phyloP scores from a whole-genome alignment of 768 basidiomycete species.

The Lactarius hengduanensis region DNA sequence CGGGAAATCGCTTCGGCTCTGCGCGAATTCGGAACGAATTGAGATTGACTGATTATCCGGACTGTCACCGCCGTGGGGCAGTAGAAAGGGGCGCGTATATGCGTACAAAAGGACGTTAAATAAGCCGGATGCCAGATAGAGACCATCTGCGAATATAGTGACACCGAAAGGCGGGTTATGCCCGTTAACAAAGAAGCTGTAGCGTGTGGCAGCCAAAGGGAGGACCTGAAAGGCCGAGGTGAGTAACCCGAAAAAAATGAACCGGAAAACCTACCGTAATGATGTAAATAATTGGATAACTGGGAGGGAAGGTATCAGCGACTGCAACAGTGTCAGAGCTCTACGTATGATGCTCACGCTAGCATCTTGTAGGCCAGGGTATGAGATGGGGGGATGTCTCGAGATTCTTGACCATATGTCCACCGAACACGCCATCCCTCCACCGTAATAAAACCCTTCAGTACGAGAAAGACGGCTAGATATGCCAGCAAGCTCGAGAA shows the following conservation, averaged over 20 bases:
- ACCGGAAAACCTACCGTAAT: slow-evolving; percentile 33
- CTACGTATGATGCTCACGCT: slow-evolving; percentile 39
- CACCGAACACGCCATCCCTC: slow-evolving; percentile 35
- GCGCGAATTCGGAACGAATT: not conserved
- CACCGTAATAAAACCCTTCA: slow-evolving; percentile 40
- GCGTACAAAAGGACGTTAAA: slow-evolving; percentile 44
- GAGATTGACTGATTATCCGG: not conserved
- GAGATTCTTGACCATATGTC: slow-evolving; percentile 23
- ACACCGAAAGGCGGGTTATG: slow-evolving; percentile 37
- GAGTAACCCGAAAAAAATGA: not conserved
- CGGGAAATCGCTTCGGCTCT: not conserved
- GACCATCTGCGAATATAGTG: slow-evolving; percentile 40
- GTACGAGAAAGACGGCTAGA: slow-evolving; percentile 44
- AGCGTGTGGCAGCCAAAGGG: slow-evolving; percentile 45
- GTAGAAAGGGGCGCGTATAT: slow-evolving; percentile 41
- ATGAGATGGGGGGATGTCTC: slow-evolving; percentile 23
- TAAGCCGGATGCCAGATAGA: slow-evolving; percentile 47
- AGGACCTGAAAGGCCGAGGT: slow-evolving; percentile 32
- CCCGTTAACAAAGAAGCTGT: slow-evolving; percentile 36
- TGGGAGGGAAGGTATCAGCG: slow-evolving; percentile 28
- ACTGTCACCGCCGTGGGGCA: slow-evolving; percentile 31
- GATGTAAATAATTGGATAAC: slow-evolving; percentile 49
- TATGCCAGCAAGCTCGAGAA: slow-evolving; percentile 45
- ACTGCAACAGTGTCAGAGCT: not conserved
- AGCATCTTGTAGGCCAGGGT: slow-evolving; percentile 46